Evolutionary conservation across 2,329 filamentous ascomycete genomes (phyloP), one percentile per base, ranked within the genome.

Genomic region (Monosporascus sp.): DNA sequence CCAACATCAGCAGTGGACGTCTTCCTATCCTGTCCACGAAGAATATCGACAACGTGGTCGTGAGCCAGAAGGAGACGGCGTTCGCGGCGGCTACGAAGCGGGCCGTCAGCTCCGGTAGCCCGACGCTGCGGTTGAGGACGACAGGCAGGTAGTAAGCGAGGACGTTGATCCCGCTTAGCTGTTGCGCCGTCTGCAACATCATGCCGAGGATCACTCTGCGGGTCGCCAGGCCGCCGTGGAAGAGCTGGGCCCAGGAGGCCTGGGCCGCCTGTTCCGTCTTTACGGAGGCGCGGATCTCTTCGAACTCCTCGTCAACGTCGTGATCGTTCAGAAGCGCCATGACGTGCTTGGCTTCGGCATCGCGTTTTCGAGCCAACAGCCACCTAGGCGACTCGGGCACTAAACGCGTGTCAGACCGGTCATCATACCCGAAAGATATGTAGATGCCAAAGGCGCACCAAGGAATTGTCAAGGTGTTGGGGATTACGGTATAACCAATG

Each of bases 111-210:
- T 52, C 36, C 14, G 49, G 44, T 11, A 54, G 41, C 7, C 49
- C 49, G 9, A 54, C 52, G 31, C 41, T 48, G 17, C 37, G 34
- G 9, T 49, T 27, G 22, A 54, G 52, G 5, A 54, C 49, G 22
- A 45, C 37, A 5, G 52, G 52, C 2, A 54, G 52, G 44, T 54
- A 54, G 45, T 54, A 54, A 2, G 41, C 36, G 22, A 49, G 40
- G 26, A 54, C 49, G 31, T 54, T 54, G 49, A 54, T 54, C 7
- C 52, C 52, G 17, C 38, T 38, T 11, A 49, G 51, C 48, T 53
- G 46, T 20, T 53, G 46, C 14, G 41, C 37, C 16, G 50, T 49
- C 37, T 53, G 48, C 14, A 49, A 19, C 20, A 45, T 45, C 51
- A 44, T 49, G 48, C 51, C 51, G 19, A 49, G 51, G 17, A 54